phyloP scores from a whole-genome alignment of 2,329 filamentous ascomycete species.

The Colletotrichum sp. region DNA sequence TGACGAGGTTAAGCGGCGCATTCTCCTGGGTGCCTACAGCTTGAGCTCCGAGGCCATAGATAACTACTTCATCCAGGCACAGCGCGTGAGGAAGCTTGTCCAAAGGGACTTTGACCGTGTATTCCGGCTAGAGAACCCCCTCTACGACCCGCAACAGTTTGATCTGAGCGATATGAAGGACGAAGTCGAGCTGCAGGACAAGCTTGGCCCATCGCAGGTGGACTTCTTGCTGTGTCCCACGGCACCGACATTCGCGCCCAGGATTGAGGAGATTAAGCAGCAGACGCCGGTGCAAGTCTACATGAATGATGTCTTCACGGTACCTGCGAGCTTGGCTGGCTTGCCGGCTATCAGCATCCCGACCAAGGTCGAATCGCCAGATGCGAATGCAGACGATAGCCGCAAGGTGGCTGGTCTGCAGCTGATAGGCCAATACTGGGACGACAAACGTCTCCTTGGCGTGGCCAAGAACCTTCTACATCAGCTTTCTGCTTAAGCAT shows the following conservation, averaged over 20 bases:
- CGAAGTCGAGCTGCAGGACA: conserved; percentile 54
- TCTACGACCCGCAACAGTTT: conserved; percentile 60
- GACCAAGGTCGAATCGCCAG: conserved; percentile 66
- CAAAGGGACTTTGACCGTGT: conserved; percentile 85
- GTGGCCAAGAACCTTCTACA: conserved; percentile 55
- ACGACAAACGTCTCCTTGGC: conserved; percentile 68
- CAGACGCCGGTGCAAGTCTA: conserved; percentile 75
- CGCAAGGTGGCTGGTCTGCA: conserved; percentile 65
- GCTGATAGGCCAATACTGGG: conserved; percentile 81
- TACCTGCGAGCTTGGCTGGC: conserved; percentile 91
- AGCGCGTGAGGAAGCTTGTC: conserved; percentile 83
- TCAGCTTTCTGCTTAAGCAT: conserved; percentile 23
- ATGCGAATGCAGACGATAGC: conserved; percentile 33
- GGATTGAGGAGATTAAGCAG: conserved; percentile 59
- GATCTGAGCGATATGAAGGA: conserved; percentile 67
- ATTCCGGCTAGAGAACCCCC: conserved; percentile 73
- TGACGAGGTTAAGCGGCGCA: conserved; percentile 82
- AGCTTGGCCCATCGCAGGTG: conserved; percentile 67
- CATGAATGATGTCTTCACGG: conserved; percentile 94
- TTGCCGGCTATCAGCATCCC: conserved; percentile 89
- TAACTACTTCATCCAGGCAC: conserved; percentile 96
- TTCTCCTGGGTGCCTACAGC: conserved; percentile 88
- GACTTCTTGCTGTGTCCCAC: conserved; percentile 91
- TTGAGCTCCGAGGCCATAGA: conserved; percentile 90
- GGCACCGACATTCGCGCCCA: conserved; percentile 77